A percentile compares a stretch with the other conserved stretches of the same genome.
Conservation (phyloP, 2,329 filamentous ascomycete genomes). For the Malbranchea cinnamomea region DNA sequence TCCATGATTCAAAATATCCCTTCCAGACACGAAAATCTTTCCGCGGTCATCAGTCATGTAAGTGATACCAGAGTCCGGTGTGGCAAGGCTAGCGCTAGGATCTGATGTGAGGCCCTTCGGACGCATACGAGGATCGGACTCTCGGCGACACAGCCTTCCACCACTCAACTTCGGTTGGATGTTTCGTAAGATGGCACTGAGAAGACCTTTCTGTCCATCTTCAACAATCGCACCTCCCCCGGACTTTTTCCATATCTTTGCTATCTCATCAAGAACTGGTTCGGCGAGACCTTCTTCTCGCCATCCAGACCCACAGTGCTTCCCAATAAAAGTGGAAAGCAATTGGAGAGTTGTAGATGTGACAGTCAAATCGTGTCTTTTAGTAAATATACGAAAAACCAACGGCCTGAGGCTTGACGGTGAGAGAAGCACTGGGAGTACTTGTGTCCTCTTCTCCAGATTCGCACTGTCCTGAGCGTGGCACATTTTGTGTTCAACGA, state of each 20-base stretch:
- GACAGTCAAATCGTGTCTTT: slow-evolving; percentile 89
- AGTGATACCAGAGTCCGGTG: too few relatives aligned
- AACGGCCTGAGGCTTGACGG: slow-evolving; percentile 74
- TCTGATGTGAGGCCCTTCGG: not conserved
- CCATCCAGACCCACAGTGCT: slow-evolving; percentile 92
- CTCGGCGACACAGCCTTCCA: slow-evolving; percentile 38
- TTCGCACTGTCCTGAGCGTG: too few relatives aligned
- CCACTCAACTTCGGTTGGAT: slow-evolving; percentile 80
- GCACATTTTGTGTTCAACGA: too few relatives aligned
- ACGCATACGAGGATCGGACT: not conserved
- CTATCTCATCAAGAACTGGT: slow-evolving; percentile 79
- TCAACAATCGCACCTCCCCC: slow-evolving; percentile 86
- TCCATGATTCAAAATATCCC: too few relatives aligned
- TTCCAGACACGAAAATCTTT: not conserved
- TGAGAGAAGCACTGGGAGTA: slow-evolving; percentile 79
- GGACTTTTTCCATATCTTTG: slow-evolving; percentile 78
- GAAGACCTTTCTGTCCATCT: slow-evolving; percentile 44
- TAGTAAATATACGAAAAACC: slow-evolving; percentile 90
- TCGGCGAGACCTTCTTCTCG: slow-evolving; percentile 88
- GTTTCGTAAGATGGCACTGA: slow-evolving; percentile 70
- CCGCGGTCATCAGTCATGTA: not conserved
- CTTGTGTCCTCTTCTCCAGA: too few relatives aligned
- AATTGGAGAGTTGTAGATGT: slow-evolving; percentile 74
- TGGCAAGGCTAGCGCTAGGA: too few relatives aligned
- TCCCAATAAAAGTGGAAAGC: slow-evolving; percentile 77